Conservation (phyloP, 805 yeast genomes). For the Yamadazyma akitaensis region DNA sequence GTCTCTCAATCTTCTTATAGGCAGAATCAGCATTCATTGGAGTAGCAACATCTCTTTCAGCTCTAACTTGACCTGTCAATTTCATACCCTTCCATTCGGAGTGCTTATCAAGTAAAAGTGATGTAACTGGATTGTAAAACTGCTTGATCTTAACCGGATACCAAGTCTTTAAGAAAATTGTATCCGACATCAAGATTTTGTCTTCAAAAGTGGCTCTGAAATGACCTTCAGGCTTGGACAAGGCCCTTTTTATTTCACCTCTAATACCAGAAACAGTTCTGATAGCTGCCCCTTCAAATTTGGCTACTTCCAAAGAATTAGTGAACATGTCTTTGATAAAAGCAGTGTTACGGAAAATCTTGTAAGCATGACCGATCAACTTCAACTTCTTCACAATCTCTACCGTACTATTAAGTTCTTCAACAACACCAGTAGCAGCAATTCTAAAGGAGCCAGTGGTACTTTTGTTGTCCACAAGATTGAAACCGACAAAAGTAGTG, state of each 20-base stretch:
- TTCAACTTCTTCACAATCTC: conserved; percentile 96
- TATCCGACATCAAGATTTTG: conserved; percentile 85
- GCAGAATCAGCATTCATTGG: conserved; percentile 53
- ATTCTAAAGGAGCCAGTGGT: conserved; percentile 91
- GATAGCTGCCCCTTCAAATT: conserved; percentile 96
- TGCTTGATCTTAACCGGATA: conserved; percentile 88
- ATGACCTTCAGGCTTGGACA: conserved; percentile 91
- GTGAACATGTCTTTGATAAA: conserved; percentile 96
- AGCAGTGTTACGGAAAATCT: conserved; percentile 93
- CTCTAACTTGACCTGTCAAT: conserved; percentile 89
- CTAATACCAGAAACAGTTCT: conserved; percentile 96
- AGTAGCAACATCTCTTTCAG: conserved; percentile 62
- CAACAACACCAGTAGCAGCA: conserved; percentile 95
- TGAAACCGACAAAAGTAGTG: conserved; percentile 95
- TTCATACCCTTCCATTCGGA: conserved; percentile 95
- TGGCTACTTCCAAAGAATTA: conserved; percentile 90
- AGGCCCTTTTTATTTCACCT: conserved; percentile 95
- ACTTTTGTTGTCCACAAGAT: conserved; percentile 75
- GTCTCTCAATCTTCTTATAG: conserved; percentile 73
- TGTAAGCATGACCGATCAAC: conserved; percentile 91
- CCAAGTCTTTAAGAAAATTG: conserved; percentile 91
- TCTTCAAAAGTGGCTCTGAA: conserved; percentile 97
- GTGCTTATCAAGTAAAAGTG: conserved; percentile 73
- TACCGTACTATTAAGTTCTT: conserved; percentile 83
- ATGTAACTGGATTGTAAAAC: conserved; percentile 95